A percentile compares a stretch with the other conserved stretches of the same genome.
These are phyloP conservation scores for Nicotiana benthamiana DNA, from an alignment of 257 asterid species.

Conservation along the genomic window DNA sequence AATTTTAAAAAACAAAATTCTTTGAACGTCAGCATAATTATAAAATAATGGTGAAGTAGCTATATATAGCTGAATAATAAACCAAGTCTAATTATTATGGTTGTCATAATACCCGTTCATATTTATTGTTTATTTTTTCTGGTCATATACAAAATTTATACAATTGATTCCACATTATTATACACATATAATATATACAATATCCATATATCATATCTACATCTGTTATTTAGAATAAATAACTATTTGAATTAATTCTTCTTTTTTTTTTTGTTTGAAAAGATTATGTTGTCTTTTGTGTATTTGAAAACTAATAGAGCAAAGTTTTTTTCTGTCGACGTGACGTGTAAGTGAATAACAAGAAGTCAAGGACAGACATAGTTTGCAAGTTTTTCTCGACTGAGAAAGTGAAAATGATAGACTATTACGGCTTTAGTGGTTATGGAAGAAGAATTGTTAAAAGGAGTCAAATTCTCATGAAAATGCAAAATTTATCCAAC, in stretches of 20 bases:
- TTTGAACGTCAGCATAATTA: neutral
- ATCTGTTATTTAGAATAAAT: rapidly evolving
- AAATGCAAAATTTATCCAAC: neutral
- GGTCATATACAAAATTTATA: too few species aligned
- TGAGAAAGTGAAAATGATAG: neutral
- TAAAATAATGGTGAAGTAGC: neutral
- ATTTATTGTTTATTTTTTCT: too few species aligned
- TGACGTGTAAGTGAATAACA: neutral
- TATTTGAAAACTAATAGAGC: neutral
- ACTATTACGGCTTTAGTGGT: neutral
- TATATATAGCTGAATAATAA: neutral
- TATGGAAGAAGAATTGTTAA: neutral
- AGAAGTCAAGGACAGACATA: neutral
- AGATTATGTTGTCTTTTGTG: neutral
- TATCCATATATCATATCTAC: too few species aligned
- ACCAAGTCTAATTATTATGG: neutral
- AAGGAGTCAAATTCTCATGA: neutral
- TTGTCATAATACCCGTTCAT: neutral
- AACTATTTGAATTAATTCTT: too few species aligned
- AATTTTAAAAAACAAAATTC: neutral
- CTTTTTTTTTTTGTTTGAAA: neutral
- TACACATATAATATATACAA: too few species aligned
- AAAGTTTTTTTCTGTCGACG: neutral
- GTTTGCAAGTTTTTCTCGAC: neutral
- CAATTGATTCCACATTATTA: too few species aligned